Conservation (phyloP, 257 asterid species). For the Gentiana dahurica region DNA sequence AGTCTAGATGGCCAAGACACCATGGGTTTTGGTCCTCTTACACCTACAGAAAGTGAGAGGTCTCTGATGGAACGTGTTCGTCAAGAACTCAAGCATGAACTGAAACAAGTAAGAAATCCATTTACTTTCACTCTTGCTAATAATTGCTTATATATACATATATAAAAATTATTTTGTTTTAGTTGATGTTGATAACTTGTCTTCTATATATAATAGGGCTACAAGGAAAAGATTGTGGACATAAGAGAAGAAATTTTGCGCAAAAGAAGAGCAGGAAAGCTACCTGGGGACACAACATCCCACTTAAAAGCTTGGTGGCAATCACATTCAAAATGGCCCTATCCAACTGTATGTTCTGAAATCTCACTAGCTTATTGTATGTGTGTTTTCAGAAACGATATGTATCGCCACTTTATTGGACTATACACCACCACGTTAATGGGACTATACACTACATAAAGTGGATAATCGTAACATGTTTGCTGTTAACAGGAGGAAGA, state of each 20-base stretch:
- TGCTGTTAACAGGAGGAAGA: slow-evolving; percentile 42
- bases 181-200: neutral
- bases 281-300: slow-evolving; percentile 79
- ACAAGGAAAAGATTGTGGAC: slow-evolving; percentile 55
- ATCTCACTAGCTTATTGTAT: too few relatives aligned
- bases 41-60: slow-evolving; percentile 90
- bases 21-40: slow-evolving; percentile 94
- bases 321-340: slow-evolving; percentile 86
- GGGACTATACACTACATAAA: too few relatives aligned
- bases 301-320: slow-evolving; percentile 83
- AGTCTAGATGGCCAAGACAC: slow-evolving; percentile 70
- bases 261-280: slow-evolving; percentile 74
- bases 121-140: neutral
- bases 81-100: slow-evolving; percentile 92
- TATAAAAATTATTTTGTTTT: neutral
- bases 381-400: too few relatives aligned
- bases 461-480: too few relatives aligned
- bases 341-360: slow-evolving; percentile 46
- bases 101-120: slow-evolving; percentile 57
- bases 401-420: too few relatives aligned
- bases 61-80: slow-evolving; percentile 98
- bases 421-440: too few relatives aligned
- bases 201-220: slow-evolving; percentile 22
- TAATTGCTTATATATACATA: neutral
- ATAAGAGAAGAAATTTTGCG: slow-evolving; percentile 56